A percentile compares a stretch with the other conserved stretches of the same genome.
Conservation (phyloP, 805 yeast species). For the Pichia manshurica region DNA sequence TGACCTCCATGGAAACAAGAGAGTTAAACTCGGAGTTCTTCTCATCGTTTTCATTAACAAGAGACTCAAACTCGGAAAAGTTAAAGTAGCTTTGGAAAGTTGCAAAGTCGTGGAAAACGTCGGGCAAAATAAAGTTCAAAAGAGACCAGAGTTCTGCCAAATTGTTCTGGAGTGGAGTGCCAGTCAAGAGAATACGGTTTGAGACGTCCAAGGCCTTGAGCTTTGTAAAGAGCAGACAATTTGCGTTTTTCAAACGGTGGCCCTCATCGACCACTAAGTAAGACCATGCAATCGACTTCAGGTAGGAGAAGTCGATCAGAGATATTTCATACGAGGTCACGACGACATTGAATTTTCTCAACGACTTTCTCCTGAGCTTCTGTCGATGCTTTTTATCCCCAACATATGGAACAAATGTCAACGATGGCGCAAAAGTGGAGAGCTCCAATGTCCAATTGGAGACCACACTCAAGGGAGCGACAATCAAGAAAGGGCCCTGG, state of each 20-base stretch:
- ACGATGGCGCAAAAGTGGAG: constrained; percentile 60
- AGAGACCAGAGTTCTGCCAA: constrained; percentile 88
- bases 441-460: constrained; percentile 82
- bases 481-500: constrained; percentile 69
- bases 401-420: constrained; percentile 57
- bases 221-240: constrained; percentile 67
- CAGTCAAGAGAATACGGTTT: constrained; percentile 78
- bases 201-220: constrained; percentile 61
- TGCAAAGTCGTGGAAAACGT: constrained; percentile 83
- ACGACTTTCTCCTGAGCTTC: constrained; percentile 30
- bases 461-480: constrained; percentile 80
- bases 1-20: constrained; percentile 51
- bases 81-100: constrained; percentile 94
- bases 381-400: constrained; percentile 59
- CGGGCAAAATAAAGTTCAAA: constrained; percentile 86
- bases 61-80: constrained; percentile 51
- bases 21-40: constrained; percentile 39
- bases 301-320: constrained; percentile 56
- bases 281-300: constrained; percentile 61
- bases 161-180: constrained; percentile 95
- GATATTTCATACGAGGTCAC: constrained; percentile 80
- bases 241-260: constrained; percentile 80
- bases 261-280: constrained; percentile 93
- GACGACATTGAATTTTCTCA: constrained; percentile 43
- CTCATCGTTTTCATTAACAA: constrained; percentile 26